Evolutionary conservation across 179 eudicot genomes (phyloP).

Genomic region (Pouteria campechiana): DNA sequence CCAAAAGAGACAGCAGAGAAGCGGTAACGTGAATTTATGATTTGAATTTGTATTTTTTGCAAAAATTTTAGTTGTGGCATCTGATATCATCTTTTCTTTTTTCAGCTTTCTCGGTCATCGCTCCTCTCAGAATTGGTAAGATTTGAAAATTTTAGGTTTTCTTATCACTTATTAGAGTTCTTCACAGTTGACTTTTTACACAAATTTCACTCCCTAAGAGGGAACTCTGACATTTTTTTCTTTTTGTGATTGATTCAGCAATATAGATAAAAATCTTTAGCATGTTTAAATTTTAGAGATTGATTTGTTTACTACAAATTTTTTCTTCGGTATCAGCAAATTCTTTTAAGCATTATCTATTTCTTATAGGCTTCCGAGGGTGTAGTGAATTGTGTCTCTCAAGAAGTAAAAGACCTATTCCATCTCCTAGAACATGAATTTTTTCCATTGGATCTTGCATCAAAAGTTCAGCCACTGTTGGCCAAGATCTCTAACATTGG

Average conservation of each 20-base stretch:
- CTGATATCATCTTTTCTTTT: constrained; percentile 6
- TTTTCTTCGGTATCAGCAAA: no score
- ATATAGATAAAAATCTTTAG: no score
- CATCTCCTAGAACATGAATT: constrained; percentile 71
- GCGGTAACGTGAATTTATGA: constrained; percentile 35
- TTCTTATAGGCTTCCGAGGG: constrained; percentile 56
- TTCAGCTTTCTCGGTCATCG: constrained; percentile 74
- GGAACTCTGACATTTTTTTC: no score
- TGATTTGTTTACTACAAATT: no score
- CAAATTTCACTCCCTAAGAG: no score
- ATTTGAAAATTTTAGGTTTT: background rate
- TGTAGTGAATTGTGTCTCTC: constrained; percentile 75
- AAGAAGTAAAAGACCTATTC: constrained; percentile 86
- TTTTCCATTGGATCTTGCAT: constrained; percentile 56
- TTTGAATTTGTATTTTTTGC: background rate
- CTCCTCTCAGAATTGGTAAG: constrained; percentile 79
- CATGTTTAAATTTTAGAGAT: no score
- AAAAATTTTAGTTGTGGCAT: no score
- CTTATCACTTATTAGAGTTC: no score
- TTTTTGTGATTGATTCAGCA: no score
- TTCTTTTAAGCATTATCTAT: background rate
- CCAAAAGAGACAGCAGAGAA: constrained; percentile 70
- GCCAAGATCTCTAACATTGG: constrained; percentile 65
- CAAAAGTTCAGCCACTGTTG: constrained; percentile 62
- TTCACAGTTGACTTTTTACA: no score